Base-by-base conservation (phyloP, 257 asterid genomes). In the Jasminum sambac region DNA sequence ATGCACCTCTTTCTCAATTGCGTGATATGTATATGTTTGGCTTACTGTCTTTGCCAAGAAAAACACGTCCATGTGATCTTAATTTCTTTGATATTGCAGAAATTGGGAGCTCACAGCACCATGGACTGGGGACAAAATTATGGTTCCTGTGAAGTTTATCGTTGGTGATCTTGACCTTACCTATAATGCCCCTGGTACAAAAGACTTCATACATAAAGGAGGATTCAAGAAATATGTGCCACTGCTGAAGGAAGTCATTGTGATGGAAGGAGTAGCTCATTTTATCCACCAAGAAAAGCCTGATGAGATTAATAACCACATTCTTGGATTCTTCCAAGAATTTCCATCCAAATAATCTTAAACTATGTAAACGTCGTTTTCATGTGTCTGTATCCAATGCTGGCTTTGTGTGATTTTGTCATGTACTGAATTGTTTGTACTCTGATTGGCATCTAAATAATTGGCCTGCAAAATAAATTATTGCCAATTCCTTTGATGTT, bases 51-150 rank as follows among this genome's bases (percentile, higher is more conserved):
- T 30, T 30, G 36, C 4, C 36, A 30, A 30, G 36, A 30, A 30
- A 30, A 1, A 30, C 36, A 30, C 4, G 36, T 30, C 2, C 1
- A 30, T 30, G 36, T 19, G 13, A 19, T 39, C n/a, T 39, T 38
- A 39, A 21, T 13, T 48, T 52, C 39, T 36, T 46, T 44, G 63
- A 43, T 23, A 55, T 59, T 81, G 77, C 73, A 90, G 97, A 44
- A 87, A 87, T 24, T 91, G 92, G 96, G 96, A 91, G 68, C 40
- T 84, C 11, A 83, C 87, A n/a, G 92, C 86, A 36, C 52, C 89
- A 16, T 90, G 95, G 97, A 81, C 84, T 0, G 88, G 85, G 30
- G 79, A 78, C 39, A 74, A 80, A 37, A 37, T 88, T 10, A 77
- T 70, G 59, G 89, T 90, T 0, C 92, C 95, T 19, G 83, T 77